Percentiles rank a stretch among this genome's conserved stretches.
phyloP scores from a whole-genome alignment of 495 filamentous ascomycete species.

The Pseudotulostoma volvatum region DNA sequence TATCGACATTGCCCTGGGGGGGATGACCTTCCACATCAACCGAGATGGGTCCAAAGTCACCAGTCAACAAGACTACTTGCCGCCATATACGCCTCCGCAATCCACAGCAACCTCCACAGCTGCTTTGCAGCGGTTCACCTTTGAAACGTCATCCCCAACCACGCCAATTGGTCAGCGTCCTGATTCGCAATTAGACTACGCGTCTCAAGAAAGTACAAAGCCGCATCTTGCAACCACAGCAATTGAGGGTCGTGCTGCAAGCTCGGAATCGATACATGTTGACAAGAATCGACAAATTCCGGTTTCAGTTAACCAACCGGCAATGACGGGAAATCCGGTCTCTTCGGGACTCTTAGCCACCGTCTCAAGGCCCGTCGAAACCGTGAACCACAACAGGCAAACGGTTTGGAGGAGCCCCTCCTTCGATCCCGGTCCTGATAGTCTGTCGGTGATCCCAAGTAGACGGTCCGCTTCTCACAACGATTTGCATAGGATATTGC shows the following conservation, averaged over 20 bases:
- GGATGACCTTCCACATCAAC: not conserved
- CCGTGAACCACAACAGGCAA: not conserved
- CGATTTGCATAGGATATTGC: not conserved
- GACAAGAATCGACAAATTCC: too few relatives aligned
- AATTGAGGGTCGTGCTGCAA: not conserved
- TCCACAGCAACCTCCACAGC: not conserved
- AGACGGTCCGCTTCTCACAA: conserved; percentile 1
- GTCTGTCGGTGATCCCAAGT: conserved; percentile 3
- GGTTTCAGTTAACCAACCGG: too few relatives aligned
- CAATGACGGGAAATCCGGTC: too few relatives aligned
- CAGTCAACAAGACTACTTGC: not conserved
- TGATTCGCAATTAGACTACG: too few relatives aligned
- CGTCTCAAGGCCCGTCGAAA: too few relatives aligned
- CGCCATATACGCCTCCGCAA: not conserved
- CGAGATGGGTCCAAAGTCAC: not conserved
- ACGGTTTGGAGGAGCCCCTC: conserved; percentile 3
- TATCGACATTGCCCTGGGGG: not conserved
- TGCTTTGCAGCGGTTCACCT: too few relatives aligned
- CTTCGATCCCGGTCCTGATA: conserved; percentile 6
- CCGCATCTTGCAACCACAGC: not conserved
- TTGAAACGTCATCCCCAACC: not conserved
- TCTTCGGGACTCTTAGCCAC: too few relatives aligned
- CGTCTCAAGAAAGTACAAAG: not conserved
- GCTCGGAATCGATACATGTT: not conserved
- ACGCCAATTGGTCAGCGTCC: not conserved